A percentile compares a stretch with the other conserved stretches of the same genome.
Evolutionary conservation across 2,329 filamentous ascomycete species (phyloP).

Genomic region (Pyrenophora teres): DNA sequence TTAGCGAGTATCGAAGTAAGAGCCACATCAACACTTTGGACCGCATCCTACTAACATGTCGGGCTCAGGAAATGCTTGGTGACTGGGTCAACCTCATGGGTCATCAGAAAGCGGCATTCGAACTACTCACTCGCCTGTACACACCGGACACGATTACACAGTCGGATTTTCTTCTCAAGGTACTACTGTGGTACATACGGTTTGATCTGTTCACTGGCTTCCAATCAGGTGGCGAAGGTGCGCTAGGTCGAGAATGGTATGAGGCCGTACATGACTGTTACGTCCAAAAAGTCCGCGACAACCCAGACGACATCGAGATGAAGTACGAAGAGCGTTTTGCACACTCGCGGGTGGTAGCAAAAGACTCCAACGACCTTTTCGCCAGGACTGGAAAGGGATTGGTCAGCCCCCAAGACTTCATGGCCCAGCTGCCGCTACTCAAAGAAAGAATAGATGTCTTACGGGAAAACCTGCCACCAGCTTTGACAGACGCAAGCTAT

Average conservation of each 20-base stretch:
- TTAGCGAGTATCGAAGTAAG: constrained; percentile 89
- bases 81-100: constrained; percentile 94
- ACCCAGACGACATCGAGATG: constrained; percentile 67
- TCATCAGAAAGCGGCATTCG: constrained; percentile 86
- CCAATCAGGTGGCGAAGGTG: constrained; percentile 76
- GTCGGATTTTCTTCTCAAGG: constrained; percentile 70
- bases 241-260: constrained; percentile 80
- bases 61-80: constrained; percentile 80
- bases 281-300: constrained; percentile 59
- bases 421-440: constrained; percentile 59
- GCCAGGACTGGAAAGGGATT: constrained; percentile 68
- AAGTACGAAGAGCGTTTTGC: constrained; percentile 71
- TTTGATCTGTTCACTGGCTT: constrained; percentile 86
- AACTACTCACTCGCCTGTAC: constrained; percentile 78
- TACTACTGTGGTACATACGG: constrained; percentile 86
- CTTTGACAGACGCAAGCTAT: constrained; percentile 64
- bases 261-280: constrained; percentile 67
- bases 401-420: constrained; percentile 68
- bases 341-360: constrained; percentile 71
- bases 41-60: constrained; percentile 11
- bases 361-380: constrained; percentile 80
- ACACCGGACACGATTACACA: constrained; percentile 75
- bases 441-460: constrained; percentile 50
- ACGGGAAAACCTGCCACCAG: constrained; percentile 61
- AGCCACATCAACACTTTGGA: neutral